Evolutionary conservation across 2,329 filamentous ascomycete species (phyloP).

Genomic region (Penicillium oxalicum): DNA sequence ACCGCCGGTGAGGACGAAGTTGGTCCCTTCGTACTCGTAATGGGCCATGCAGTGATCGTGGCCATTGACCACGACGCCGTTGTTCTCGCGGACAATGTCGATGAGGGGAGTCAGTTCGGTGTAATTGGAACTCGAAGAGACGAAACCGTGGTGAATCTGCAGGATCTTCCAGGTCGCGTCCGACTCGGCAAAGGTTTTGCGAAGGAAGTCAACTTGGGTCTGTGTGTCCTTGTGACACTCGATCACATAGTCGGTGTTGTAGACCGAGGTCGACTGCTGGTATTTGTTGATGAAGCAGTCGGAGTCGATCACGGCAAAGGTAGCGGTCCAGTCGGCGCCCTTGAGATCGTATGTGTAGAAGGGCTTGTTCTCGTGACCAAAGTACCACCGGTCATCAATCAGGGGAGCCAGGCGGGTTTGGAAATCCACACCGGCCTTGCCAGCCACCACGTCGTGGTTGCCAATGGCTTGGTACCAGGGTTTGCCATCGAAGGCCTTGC

Average conservation of each 20-base stretch:
- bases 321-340: slow-evolving; percentile 20
- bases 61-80: slow-evolving; percentile 21
- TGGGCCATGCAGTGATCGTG: slow-evolving; percentile 24
- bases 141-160: slow-evolving; percentile 20
- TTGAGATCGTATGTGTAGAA: slow-evolving; percentile 20
- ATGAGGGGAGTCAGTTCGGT: slow-evolving; percentile 21
- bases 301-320: slow-evolving; percentile 22
- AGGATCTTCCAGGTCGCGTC: slow-evolving; percentile 22
- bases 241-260: slow-evolving; percentile 17
- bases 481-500: slow-evolving; percentile 14
- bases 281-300: slow-evolving; percentile 22
- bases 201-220: slow-evolving; percentile 18
- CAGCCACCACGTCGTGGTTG: slow-evolving; percentile 21
- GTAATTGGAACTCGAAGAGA: slow-evolving; percentile 13
- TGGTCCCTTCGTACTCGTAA: slow-evolving; percentile 17
- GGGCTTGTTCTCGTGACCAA: slow-evolving; percentile 15
- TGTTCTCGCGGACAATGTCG: slow-evolving; percentile 14
- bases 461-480: slow-evolving; percentile 22
- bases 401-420: slow-evolving; percentile 21
- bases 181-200: slow-evolving; percentile 16
- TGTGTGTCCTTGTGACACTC: slow-evolving; percentile 18
- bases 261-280: slow-evolving; percentile 18
- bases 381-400: slow-evolving; percentile 23
- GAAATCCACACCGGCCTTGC: slow-evolving; percentile 21
- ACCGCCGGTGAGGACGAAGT: slow-evolving; percentile 19